Evolutionary conservation across 1,139 yeast species (phyloP).

Genomic region (Pichia sp.): DNA sequence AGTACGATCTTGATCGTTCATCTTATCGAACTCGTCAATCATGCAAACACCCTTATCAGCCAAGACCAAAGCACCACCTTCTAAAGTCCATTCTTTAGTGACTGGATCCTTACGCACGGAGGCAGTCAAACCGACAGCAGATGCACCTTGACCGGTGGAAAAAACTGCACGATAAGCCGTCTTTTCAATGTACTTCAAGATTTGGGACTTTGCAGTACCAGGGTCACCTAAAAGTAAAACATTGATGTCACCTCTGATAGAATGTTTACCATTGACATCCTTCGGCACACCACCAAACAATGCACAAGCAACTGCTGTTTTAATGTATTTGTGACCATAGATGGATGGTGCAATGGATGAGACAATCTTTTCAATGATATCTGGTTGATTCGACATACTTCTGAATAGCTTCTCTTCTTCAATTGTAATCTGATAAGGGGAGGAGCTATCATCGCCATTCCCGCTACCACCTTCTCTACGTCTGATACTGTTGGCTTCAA

Average conservation of each 20-base stretch:
- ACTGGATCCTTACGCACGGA: slow-evolving; percentile 93
- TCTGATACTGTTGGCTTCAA: slow-evolving; percentile 84
- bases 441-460: slow-evolving; percentile 31
- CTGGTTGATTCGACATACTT: slow-evolving; percentile 64
- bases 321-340: slow-evolving; percentile 90
- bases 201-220: slow-evolving; percentile 98
- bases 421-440: slow-evolving; percentile 70
- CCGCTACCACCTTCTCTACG: slow-evolving; percentile 56
- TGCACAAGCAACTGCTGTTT: slow-evolving; percentile 91
- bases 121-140: slow-evolving; percentile 98
- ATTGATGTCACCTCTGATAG: slow-evolving; percentile 96
- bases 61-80: slow-evolving; percentile 95
- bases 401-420: slow-evolving; percentile 88
- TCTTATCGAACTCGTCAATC: slow-evolving; percentile 97
- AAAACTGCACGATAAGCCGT: slow-evolving; percentile 96
- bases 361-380: slow-evolving; percentile 80
- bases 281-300: slow-evolving; percentile 95
- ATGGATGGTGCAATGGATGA: slow-evolving; percentile 95
- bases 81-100: slow-evolving; percentile 95
- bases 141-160: slow-evolving; percentile 99
- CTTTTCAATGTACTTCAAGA: slow-evolving; percentile 88
- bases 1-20: slow-evolving; percentile 98
- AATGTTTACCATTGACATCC: slow-evolving; percentile 87
- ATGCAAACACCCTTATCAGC: slow-evolving; percentile 97
- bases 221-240: slow-evolving; percentile 94